Percentiles rank a stretch among this genome's conserved stretches.
These are phyloP conservation scores for Magnolia kwangsiensis DNA, from an alignment of 164 flowering plant genomes.

Conservation along the genomic window DNA sequence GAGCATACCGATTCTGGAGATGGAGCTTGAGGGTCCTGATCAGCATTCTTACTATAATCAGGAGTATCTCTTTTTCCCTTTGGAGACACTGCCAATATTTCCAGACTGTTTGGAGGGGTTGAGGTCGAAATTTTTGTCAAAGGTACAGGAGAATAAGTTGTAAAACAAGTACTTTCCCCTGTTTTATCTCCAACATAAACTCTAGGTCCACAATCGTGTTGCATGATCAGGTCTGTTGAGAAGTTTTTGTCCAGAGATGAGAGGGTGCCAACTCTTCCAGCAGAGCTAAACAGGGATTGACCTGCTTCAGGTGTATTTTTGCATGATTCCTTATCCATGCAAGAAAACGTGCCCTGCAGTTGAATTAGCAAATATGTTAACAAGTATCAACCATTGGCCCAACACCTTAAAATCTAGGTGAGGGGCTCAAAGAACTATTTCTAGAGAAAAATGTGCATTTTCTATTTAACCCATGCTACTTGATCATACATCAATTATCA, in stretches of 20 bases:
- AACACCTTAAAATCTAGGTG: background rate
- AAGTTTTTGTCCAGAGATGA: slow-evolving; percentile 5
- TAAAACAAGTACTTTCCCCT: background rate
- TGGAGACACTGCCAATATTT: slow-evolving; percentile 7
- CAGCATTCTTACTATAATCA: slow-evolving; percentile 4
- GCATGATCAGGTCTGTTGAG: background rate
- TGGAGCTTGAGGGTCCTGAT: slow-evolving; percentile 20
- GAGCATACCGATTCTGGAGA: slow-evolving; percentile 24
- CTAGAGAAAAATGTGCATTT: background rate
- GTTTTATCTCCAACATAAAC: slow-evolving; percentile 2
- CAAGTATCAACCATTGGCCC: background rate
- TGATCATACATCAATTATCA: background rate
- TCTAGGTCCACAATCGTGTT: background rate
- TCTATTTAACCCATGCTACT: too few relatives aligned
- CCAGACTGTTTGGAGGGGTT: background rate
- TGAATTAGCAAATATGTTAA: slow-evolving; percentile 5
- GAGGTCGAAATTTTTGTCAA: background rate
- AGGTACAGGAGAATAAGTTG: slow-evolving; percentile 1
- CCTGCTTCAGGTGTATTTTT: slow-evolving; percentile 16
- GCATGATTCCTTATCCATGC: slow-evolving; percentile 6
- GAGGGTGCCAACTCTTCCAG: background rate
- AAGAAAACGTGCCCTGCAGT: slow-evolving; percentile 26
- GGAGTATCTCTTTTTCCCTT: slow-evolving; percentile 13
- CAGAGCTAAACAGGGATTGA: background rate
- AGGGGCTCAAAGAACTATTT: background rate